Evolutionary conservation across 768 basidiomycete species (phyloP).

Genomic region (Calocybe cyanea): DNA sequence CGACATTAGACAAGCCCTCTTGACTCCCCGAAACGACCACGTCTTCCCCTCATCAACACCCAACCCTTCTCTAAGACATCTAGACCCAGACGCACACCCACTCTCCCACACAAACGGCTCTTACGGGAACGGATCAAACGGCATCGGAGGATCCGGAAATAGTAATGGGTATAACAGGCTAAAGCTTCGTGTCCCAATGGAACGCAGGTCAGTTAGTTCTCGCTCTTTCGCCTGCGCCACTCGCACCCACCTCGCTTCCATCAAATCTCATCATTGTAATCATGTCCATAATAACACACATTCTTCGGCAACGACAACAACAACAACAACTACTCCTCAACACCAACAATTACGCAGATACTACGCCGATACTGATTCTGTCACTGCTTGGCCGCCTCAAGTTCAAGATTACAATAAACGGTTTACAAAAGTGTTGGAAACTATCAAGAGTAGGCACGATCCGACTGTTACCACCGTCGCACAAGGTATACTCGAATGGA

Average conservation of each 20-base stretch:
- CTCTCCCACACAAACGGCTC: conserved; percentile 5
- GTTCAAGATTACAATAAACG: conserved; percentile 88
- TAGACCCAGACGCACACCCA: conserved; percentile 24
- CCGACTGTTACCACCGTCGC: conserved; percentile 97
- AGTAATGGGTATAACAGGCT: conserved; percentile 47
- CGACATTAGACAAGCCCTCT: conserved; percentile 64
- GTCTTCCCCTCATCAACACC: conserved; percentile 70
- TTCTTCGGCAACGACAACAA: no score
- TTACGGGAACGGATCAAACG: background rate
- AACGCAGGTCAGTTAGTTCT: conserved; percentile 58
- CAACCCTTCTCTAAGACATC: conserved; percentile 68
- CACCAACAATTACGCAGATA: conserved; percentile 49
- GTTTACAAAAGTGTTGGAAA: conserved; percentile 83
- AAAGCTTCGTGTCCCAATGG: conserved; percentile 78
- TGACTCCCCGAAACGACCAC: conserved; percentile 40
- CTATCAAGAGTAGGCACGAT: conserved; percentile 93
- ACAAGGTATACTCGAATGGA: conserved; percentile 97
- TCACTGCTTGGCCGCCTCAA: conserved; percentile 84
- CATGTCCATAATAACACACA: background rate
- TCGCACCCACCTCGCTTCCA: conserved; percentile 4
- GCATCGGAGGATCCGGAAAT: conserved; percentile 1
- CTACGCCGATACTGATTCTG: conserved; percentile 70
- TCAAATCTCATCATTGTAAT: background rate
- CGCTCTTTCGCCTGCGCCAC: conserved; percentile 2
- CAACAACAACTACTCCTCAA: conserved; percentile 2